A percentile compares a stretch with the other conserved stretches of the same genome.
Conservation (phyloP, 352 stramenopile genomes). For the Phytophthora palmivora region DNA sequence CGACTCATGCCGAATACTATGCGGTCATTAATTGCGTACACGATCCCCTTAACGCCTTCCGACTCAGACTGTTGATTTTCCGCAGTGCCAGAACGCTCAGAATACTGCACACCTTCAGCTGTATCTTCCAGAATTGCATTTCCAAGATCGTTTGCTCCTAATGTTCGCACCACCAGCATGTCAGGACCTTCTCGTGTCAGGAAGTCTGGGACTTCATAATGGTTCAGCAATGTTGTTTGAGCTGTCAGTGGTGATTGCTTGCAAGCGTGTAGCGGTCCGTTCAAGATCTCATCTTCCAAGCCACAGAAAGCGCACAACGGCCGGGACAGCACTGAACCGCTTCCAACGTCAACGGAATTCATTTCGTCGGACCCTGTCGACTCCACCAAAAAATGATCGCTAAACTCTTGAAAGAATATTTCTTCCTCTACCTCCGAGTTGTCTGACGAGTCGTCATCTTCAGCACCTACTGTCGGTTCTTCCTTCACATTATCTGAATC, state of each 20-base stretch:
- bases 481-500: conserved; percentile 14
- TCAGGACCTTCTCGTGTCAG: conserved; percentile 34
- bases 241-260: conserved; percentile 62
- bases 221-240: conserved; percentile 46
- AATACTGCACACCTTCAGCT: conserved; percentile 47
- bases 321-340: conserved; percentile 1
- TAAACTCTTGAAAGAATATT: conserved; percentile 60
- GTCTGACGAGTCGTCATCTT: conserved; percentile 44
- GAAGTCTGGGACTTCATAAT: conserved; percentile 62
- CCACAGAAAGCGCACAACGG: conserved; percentile 59
- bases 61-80: conserved; percentile 2
- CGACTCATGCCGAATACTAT: conserved; percentile 55
- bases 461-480: conserved; percentile 15
- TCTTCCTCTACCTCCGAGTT: conserved; percentile 54
- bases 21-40: conserved; percentile 68
- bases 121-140: conserved; percentile 40
- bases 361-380: conserved; percentile 1
- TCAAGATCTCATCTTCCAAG: conserved; percentile 73
- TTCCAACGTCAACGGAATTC: conserved; percentile 1
- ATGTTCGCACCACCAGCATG: conserved; percentile 31
- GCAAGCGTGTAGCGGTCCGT: conserved; percentile 53
- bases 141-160: conserved; percentile 36
- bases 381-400: conserved; percentile 51
- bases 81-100: conserved; percentile 13
- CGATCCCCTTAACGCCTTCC: conserved; percentile 24